Evolutionary conservation across 2,329 filamentous ascomycete genomes (phyloP).

Genomic region (Escovopsis sp.): DNA sequence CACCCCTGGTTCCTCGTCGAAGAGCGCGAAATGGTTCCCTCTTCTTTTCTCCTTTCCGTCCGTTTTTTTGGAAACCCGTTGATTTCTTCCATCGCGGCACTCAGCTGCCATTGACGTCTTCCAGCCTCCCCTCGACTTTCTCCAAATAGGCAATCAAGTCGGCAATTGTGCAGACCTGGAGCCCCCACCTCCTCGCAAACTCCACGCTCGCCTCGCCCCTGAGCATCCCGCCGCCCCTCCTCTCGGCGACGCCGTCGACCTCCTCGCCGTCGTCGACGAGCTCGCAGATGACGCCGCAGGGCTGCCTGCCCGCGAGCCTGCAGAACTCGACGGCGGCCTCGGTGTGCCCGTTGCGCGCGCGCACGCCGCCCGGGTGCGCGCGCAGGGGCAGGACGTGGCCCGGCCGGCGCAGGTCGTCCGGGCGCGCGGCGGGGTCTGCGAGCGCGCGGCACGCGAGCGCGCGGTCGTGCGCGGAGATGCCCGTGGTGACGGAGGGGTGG

Average conservation of each 20-base stretch:
- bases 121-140: constrained; percentile 51
- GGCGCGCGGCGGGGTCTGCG: constrained; percentile 45
- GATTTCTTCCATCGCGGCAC: too few relatives aligned
- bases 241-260: constrained; percentile 51
- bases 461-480: constrained; percentile 81
- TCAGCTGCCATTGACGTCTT: constrained; percentile 16
- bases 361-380: constrained; percentile 65
- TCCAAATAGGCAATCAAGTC: constrained; percentile 71
- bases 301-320: constrained; percentile 60
- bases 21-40: too few relatives aligned
- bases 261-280: constrained; percentile 74
- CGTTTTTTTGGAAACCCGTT: too few relatives aligned
- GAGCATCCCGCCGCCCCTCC: constrained; percentile 72
- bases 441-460: constrained; percentile 67
- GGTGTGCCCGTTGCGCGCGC: constrained; percentile 71
- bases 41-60: too few relatives aligned
- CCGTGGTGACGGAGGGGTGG: constrained; percentile 62
- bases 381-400: constrained; percentile 84
- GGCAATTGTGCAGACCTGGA: constrained; percentile 92
- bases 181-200: constrained; percentile 77
- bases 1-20: too few relatives aligned
- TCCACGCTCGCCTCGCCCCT: constrained; percentile 71
- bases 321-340: constrained; percentile 91
- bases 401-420: constrained; percentile 58
- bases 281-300: constrained; percentile 78